Base-by-base conservation (phyloP, 768 basidiomycete genomes). In the Pilatotrama ljubarskyi region DNA sequence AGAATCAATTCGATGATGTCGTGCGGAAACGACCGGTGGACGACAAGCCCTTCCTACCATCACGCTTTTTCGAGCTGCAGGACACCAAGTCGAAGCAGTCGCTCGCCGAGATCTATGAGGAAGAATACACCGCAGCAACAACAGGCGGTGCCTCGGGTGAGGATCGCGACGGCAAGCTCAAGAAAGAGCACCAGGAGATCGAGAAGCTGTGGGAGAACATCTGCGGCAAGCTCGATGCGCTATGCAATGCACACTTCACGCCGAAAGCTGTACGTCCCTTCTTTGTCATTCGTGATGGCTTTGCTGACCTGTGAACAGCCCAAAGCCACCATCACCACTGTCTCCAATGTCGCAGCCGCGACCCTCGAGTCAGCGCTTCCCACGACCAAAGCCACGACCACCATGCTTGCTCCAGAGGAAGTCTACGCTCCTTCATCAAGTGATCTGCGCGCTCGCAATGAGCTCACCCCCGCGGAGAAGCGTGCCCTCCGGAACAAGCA, bases 81-180 rank as follows among this genome's bases (percentile, higher is more conserved):
- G 95, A 96, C 68, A 87, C 84, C 3, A 91, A 95, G 70, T 95
- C 92, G 8, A 79, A 84, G 4, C 89, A 93, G 70, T 95, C 92
- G 0, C 82, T 99, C 46, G 95, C 95, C 14, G 91, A 98, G 75
- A 91, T 99, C 40, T 98, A 98, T 74, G 97, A 97, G 70, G 87
- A 91, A 46, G 95, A 95, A 58, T 99, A 90, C 72, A 79, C 87
- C 38, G 85, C 87, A 6, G 82, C 83, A 36, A 84, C 86, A 63
- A 75, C 79, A 0, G 85, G 83, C 14, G 83, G 79, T 5, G 72
- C 77, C 2, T 70, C 75, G 14, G 76, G 75, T 0, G 90, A 94
- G 64, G 91, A 95, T 66, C 80, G 93, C 7, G 95, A 98, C 64
- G 93, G 89, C 18, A 95, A 92, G 72, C 78, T 98, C 37, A 78